phyloP scores from a whole-genome alignment of 345 rosid species.

The Rubroshorea leprosula region DNA sequence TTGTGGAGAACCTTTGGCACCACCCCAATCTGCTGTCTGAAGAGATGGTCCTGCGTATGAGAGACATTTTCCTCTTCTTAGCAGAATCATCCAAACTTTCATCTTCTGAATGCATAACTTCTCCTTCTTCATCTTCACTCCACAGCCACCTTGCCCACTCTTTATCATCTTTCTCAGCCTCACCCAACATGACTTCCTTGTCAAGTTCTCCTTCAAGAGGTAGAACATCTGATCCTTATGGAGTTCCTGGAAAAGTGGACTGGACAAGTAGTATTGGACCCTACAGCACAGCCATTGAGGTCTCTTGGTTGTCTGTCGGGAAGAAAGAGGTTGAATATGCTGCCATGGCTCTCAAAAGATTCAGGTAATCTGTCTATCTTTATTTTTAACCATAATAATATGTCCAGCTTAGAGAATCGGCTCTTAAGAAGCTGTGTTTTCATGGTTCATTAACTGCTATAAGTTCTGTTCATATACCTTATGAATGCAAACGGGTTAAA shows the following conservation, averaged over 20 bases:
- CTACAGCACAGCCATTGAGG: constrained; percentile 47
- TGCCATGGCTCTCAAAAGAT: constrained; percentile 51
- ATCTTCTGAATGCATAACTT: constrained; percentile 27
- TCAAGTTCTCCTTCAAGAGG: constrained; percentile 24
- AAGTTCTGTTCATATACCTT: not conserved
- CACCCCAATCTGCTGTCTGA: constrained; percentile 54
- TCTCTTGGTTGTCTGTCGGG: constrained; percentile 54
- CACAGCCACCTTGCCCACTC: constrained; percentile 36
- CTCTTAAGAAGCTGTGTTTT: not conserved
- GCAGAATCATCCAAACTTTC: constrained; percentile 43
- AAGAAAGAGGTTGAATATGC: constrained; percentile 61
- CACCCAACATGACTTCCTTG: constrained; percentile 28
- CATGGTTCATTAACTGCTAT: not conserved
- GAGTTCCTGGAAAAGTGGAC: constrained; percentile 36
- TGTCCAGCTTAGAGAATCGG: not conserved
- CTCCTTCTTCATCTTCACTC: constrained; percentile 38
- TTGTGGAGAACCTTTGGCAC: constrained; percentile 40
- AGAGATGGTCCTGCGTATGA: constrained; percentile 65
- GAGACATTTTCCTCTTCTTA: constrained; percentile 51
- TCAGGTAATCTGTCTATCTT: constrained; percentile 31
- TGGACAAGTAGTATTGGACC: constrained; percentile 39
- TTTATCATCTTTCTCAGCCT: constrained; percentile 34
- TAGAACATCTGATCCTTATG: constrained; percentile 37
- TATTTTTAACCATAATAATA: not conserved
- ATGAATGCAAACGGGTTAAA: no score